phyloP scores from a whole-genome alignment of 129 eudicot species.

The Silybum marianum region DNA sequence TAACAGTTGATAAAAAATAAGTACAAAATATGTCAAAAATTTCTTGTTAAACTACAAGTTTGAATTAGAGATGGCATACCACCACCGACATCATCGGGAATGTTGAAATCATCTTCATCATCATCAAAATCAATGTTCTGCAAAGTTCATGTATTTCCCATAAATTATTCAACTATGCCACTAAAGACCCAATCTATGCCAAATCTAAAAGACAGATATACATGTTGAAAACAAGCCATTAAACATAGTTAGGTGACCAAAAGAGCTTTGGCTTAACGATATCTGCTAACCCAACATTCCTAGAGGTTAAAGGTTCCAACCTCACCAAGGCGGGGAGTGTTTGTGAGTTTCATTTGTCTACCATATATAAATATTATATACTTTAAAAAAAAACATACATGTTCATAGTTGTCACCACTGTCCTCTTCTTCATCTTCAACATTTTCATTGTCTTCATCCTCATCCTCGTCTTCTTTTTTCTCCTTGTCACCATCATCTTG shows the following conservation, averaged over 20 bases:
- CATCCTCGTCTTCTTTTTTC: slow-evolving; percentile 68
- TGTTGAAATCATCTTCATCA: slow-evolving; percentile 83
- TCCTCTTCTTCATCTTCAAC: slow-evolving; percentile 64
- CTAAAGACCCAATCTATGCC: neutral
- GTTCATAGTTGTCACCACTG: slow-evolving; percentile 56
- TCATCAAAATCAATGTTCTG: slow-evolving; percentile 68
- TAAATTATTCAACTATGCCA: neutral
- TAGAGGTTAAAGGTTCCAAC: neutral
- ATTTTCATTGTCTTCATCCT: slow-evolving; percentile 54
- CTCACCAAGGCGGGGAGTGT: neutral
- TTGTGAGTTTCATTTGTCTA: too few species aligned
- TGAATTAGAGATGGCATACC: slow-evolving; percentile 40
- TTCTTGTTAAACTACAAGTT: neutral
- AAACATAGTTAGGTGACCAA: neutral
- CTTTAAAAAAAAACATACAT: slow-evolving; percentile 32
- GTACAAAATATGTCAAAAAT: neutral
- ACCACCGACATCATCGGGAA: slow-evolving; percentile 53
- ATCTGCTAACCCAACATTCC: neutral
- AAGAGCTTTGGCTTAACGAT: neutral
- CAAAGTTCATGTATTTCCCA: slow-evolving; percentile 9
- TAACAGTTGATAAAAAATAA: neutral
- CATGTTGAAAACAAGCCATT: too few species aligned
- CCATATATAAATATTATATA: neutral
- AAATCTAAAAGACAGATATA: too few species aligned
- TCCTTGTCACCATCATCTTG: slow-evolving; percentile 45